phyloP scores from a whole-genome alignment of 306 rosid genomes.

The Fragaria iinumae region DNA sequence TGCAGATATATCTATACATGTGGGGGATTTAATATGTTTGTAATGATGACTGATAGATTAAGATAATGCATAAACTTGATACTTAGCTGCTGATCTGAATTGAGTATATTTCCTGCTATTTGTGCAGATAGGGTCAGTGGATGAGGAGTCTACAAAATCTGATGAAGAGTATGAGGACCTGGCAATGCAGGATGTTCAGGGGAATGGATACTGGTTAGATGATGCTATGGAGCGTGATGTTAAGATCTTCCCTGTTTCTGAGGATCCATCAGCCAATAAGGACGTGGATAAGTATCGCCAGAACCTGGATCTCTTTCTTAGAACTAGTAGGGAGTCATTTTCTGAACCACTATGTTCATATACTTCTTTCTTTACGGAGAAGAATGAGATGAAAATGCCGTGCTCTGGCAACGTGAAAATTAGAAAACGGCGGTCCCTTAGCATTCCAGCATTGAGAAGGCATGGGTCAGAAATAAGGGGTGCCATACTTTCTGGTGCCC shows the following conservation, averaged over 20 bases:
- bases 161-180: conserved; percentile 96
- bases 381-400: conserved; percentile 40
- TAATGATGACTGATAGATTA: neutral
- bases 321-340: conserved; percentile 53
- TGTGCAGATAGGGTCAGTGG: conserved; percentile 83
- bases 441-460: conserved; percentile 72
- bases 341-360: conserved; percentile 46
- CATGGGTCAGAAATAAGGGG: conserved; percentile 47
- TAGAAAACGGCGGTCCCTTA: conserved; percentile 70
- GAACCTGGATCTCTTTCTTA: conserved; percentile 50
- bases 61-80: neutral
- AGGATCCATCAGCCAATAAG: conserved; percentile 26
- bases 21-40: neutral
- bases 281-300: conserved; percentile 42
- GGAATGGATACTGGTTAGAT: conserved; percentile 48
- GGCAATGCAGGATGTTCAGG: conserved; percentile 66
- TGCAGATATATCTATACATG: neutral
- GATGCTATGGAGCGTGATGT: conserved; percentile 40
- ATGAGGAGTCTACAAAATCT: conserved; percentile 90
- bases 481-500: conserved; percentile 68
- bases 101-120: neutral
- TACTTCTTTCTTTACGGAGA: conserved; percentile 51
- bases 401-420: conserved; percentile 43
- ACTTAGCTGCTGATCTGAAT: neutral
- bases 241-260: conserved; percentile 27